These are phyloP conservation scores for Populus simonii DNA, from an alignment of 345 rosid species.

Conservation along the genomic window DNA sequence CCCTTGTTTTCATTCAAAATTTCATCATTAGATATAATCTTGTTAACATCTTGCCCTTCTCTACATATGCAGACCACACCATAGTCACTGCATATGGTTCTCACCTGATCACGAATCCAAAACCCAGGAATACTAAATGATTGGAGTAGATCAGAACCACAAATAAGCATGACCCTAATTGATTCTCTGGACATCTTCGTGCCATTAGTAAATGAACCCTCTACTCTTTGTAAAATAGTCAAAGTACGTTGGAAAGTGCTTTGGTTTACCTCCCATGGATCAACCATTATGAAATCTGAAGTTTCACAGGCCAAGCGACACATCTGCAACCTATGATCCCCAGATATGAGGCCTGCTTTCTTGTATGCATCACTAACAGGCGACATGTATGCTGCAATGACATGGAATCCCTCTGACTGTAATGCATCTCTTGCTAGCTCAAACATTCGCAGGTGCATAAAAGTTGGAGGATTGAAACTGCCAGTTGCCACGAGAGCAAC, in stretches of 20 bases:
- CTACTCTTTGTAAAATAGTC: slow-evolving; percentile 58
- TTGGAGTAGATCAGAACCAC: slow-evolving; percentile 88
- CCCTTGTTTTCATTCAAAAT: slow-evolving; percentile 57
- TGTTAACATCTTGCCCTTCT: slow-evolving; percentile 72
- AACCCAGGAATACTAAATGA: slow-evolving; percentile 70
- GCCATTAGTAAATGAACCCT: slow-evolving; percentile 37
- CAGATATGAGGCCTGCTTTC: slow-evolving; percentile 73
- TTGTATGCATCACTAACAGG: slow-evolving; percentile 88
- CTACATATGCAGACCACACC: slow-evolving; percentile 86
- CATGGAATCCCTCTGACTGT: slow-evolving; percentile 54
- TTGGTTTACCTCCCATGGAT: slow-evolving; percentile 95
- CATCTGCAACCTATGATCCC: slow-evolving; percentile 64
- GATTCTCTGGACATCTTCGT: slow-evolving; percentile 44
- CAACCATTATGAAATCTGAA: slow-evolving; percentile 86
- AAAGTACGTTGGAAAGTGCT: slow-evolving; percentile 60
- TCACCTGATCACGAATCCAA: slow-evolving; percentile 88
- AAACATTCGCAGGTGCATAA: slow-evolving; percentile 90
- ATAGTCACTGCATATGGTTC: slow-evolving; percentile 58
- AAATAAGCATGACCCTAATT: slow-evolving; percentile 75
- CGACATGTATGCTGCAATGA: slow-evolving; percentile 89
- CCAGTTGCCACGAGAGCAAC: slow-evolving; percentile 82
- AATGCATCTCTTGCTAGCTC: slow-evolving; percentile 86
- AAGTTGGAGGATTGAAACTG: slow-evolving; percentile 96
- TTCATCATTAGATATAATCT: slow-evolving; percentile 43
- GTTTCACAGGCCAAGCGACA: slow-evolving; percentile 71